Evolutionary conservation across 305 asterid genomes (phyloP).

Genomic region (Nicotiana rustica): DNA sequence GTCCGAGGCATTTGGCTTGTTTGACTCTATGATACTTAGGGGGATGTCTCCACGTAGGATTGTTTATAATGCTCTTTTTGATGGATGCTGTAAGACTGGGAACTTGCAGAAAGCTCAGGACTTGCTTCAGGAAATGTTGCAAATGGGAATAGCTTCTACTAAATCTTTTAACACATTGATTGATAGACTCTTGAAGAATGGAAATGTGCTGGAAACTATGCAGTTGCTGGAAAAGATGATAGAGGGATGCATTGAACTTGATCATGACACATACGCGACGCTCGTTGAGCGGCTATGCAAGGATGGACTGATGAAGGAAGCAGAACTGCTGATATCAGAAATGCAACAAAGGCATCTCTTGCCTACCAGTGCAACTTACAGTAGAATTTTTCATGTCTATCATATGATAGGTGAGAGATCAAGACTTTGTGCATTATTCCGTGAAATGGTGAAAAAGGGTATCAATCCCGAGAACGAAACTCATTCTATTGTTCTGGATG

Average conservation of each 20-base stretch:
- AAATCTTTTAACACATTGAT: slow-evolving; percentile 30
- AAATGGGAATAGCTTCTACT: slow-evolving; percentile 30
- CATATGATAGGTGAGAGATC: slow-evolving; percentile 30
- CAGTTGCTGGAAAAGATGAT: background rate
- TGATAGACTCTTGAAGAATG: slow-evolving; percentile 8
- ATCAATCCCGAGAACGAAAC: background rate
- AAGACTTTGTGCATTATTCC: slow-evolving; percentile 8
- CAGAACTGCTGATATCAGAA: slow-evolving; percentile 25
- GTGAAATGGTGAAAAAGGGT: slow-evolving; percentile 30
- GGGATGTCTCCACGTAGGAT: background rate
- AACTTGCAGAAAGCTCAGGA: slow-evolving; percentile 36
- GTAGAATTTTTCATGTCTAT: slow-evolving; percentile 29
- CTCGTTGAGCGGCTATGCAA: slow-evolving; percentile 29
- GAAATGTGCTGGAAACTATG: background rate
- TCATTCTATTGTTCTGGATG: slow-evolving; percentile 28
- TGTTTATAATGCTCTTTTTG: slow-evolving; percentile 22
- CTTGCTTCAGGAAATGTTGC: slow-evolving; percentile 34
- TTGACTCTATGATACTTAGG: slow-evolving; percentile 27
- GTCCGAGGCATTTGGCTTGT: slow-evolving; percentile 32
- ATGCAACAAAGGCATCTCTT: slow-evolving; percentile 28
- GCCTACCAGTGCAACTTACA: slow-evolving; percentile 2
- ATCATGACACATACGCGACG: slow-evolving; percentile 27
- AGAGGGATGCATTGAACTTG: slow-evolving; percentile 9
- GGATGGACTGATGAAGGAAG: slow-evolving; percentile 37
- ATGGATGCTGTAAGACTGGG: slow-evolving; percentile 38